Evolutionary conservation across 768 basidiomycete species (phyloP), one percentile per base, ranked within the genome.

Genomic region (Amanita subjunquillea): DNA sequence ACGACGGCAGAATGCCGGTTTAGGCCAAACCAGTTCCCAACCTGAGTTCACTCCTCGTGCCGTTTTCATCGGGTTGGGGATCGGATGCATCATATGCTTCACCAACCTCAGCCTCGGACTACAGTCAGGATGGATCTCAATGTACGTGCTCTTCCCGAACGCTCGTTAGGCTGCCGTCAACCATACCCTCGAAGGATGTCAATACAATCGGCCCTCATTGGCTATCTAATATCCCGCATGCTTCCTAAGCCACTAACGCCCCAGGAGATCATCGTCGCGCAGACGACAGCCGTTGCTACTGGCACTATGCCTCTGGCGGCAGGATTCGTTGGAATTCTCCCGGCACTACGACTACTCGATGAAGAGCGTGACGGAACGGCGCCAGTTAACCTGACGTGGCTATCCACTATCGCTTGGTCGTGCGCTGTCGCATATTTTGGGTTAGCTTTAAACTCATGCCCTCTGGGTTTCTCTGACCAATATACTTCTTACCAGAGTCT

Each of bases 261-360:
- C 0, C 91, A 93, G 67, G 91, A 97, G 65, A 86, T 95, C 54
- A 86, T 96, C 17, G 89, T 98, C 0, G 76, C 96, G 2, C 94
- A 98, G 63, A 96, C 95, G 0, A 94, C 91, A 0, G 93, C 95
- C 0, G 93, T 94, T 2, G 95, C 94, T 1, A 97, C 93, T 2
- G 95, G 95, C 13, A 75, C 75, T 9, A 91, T 91, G 89, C 89
- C 89, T 22, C 72, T 91, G 38, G 87, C 90, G 10, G 90, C 89
- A 6, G 76, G 77, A 0, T 88, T 97, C 59, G 93, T 97, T 10
- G 93, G 94, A 3, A 93, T 97, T 54, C 74, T 98, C 12, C 95
- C 95, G 2, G 94, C 95, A 1, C 72, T 98, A 17, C 79, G 83
- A 22, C 67, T 94, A 48, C 75, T 98, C n/a, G 77, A 81, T 48